A percentile compares a stretch with the other conserved stretches of the same genome.
phyloP scores from a whole-genome alignment of 768 basidiomycete species.

The Chalciporus piperatus region DNA sequence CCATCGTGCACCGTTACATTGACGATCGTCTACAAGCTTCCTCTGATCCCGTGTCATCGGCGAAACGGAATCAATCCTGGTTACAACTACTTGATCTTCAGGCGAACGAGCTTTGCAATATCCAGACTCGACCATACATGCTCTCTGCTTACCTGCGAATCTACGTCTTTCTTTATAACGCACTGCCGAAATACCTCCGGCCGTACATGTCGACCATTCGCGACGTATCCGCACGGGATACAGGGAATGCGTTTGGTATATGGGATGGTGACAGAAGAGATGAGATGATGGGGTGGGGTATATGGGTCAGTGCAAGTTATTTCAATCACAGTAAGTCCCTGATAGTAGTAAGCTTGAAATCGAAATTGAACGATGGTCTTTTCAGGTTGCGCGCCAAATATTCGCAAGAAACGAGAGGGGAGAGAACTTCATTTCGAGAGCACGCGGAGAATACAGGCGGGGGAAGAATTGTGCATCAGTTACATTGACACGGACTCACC shows the following conservation, averaged over 20 bases:
- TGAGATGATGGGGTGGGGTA: constrained; percentile 66
- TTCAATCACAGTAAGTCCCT: constrained; percentile 61
- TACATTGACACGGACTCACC: constrained; percentile 41
- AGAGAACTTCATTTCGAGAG: constrained; percentile 49
- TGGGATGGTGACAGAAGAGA: constrained; percentile 51
- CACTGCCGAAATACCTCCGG: constrained; percentile 28
- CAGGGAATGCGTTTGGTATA: constrained; percentile 67
- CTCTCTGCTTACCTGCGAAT: constrained; percentile 52
- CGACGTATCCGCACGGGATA: constrained; percentile 54
- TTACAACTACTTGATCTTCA: constrained; percentile 52
- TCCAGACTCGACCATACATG: constrained; percentile 46
- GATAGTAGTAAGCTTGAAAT: background rate
- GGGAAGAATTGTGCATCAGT: constrained; percentile 59
- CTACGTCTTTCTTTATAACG: constrained; percentile 49
- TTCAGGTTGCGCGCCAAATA: constrained; percentile 52
- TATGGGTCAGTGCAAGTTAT: constrained; percentile 59
- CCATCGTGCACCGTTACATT: constrained; percentile 43
- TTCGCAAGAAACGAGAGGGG: constrained; percentile 44
- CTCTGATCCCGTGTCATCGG: constrained; percentile 2
- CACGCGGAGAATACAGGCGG: constrained; percentile 38
- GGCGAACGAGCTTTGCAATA: constrained; percentile 50
- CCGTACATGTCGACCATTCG: constrained; percentile 46
- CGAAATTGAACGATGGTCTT: background rate
- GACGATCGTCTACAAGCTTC: constrained; percentile 11
- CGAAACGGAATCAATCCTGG: constrained; percentile 36